Evolutionary conservation across 306 rosid species (phyloP), one percentile per base, ranked within the genome.

Genomic region (Sechiopsis laciniata): DNA sequence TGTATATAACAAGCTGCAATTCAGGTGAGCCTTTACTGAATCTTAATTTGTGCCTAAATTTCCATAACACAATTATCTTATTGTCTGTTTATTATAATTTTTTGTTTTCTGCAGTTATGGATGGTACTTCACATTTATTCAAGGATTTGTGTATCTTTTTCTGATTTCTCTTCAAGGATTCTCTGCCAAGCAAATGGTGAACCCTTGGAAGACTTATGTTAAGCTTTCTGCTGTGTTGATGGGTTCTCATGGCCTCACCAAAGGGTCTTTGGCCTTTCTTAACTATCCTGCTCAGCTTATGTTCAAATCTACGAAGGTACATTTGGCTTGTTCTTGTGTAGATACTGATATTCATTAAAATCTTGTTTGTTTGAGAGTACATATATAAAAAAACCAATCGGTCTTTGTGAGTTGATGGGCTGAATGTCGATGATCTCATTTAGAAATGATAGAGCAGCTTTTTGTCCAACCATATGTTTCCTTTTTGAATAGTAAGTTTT

Each of bases 241-340:
- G 98, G 97, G 96, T 24, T 94, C 98, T 1, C 98, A 94, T 87
- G 97, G 98, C 72, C 88, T 94, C 65, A 94, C 98, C 81, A 94
- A 94, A 81, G 97, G 98, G 7, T 90, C 98, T 60, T 74, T 94
- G 86, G 98, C 98, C 74, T 94, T 83, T 73, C 98, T 94, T 40
- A 94, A 94, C 77, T 94, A 94, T 76, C 98, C 98, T 22, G 98
- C 98, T n/a, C 98, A 94, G 77, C 85, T 94, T 50, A 94, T 94
- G 98, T 94, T 94, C 88, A 94, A 94, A 82, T 94, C 98, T 79
- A 94, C 98, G 1, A 94, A 94, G 92, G 98, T 90, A 78, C 21
- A 68, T 10, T 17, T 62, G 0, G 21, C 46, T 61, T 61, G 20
- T 61, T 2, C 66, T 5, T n/a, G 22, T 16, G 10, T 54, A 54